phyloP scores from a whole-genome alignment of 2,329 filamentous ascomycete genomes.

The Curvularia sp. region DNA sequence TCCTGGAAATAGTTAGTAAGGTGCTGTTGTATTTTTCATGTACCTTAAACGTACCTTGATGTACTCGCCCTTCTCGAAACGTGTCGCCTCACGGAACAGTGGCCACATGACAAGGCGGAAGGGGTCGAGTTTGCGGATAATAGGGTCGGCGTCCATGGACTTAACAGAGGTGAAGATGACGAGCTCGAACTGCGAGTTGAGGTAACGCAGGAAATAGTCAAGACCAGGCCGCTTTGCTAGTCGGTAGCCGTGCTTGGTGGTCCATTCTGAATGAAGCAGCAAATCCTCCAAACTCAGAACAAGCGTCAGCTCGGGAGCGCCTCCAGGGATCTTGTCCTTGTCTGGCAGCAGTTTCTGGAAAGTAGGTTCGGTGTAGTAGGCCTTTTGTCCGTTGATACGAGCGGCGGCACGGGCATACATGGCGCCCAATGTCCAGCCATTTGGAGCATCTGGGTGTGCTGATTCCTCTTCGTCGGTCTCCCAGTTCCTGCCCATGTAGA shows the following conservation, averaged over 20 bases:
- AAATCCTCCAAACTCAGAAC: conserved; percentile 93
- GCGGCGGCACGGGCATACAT: conserved; percentile 85
- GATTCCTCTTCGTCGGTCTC: conserved; percentile 74
- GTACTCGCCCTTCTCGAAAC: conserved; percentile 94
- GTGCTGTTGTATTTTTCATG: background rate
- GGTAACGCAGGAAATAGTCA: conserved; percentile 96
- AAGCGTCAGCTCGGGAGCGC: conserved; percentile 87
- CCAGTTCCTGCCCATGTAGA: conserved; percentile 89
- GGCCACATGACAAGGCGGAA: conserved; percentile 96
- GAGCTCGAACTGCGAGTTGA: conserved; percentile 97
- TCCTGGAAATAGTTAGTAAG: conserved; percentile 64
- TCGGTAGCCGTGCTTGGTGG: conserved; percentile 91
- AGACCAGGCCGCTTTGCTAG: conserved; percentile 92
- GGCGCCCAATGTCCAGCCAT: conserved; percentile 75
- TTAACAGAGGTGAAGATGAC: conserved; percentile 94
- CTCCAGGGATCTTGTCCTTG: conserved; percentile 61
- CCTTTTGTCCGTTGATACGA: conserved; percentile 75
- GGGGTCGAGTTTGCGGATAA: conserved; percentile 92
- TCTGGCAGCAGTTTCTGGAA: conserved; percentile 93
- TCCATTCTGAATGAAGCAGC: conserved; percentile 94
- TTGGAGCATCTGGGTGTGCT: conserved; percentile 73
- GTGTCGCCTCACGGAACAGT: conserved; percentile 93
- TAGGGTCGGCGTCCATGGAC: conserved; percentile 80
- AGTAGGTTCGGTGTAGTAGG: conserved; percentile 94
- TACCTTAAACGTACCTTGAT: conserved; percentile 72